Evolutionary conservation across 2,329 filamentous ascomycete genomes (phyloP).

Genomic region (Ophiostoma pallidulum): DNA sequence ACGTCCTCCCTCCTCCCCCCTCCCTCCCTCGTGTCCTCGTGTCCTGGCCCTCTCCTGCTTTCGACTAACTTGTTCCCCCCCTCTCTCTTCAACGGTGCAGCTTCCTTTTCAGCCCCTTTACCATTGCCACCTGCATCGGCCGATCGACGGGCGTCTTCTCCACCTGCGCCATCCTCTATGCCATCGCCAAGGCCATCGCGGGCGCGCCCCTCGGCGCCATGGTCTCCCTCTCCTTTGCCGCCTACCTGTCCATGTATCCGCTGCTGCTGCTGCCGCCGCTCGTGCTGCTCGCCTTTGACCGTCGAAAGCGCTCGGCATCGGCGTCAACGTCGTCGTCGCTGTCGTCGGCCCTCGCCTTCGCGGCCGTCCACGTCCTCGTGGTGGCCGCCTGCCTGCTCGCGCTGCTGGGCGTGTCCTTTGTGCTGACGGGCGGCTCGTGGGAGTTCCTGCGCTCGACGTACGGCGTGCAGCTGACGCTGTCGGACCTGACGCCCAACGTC

Average conservation of each 20-base stretch:
- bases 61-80: background rate
- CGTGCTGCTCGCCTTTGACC: conserved; percentile 70
- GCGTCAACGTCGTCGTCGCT: conserved; percentile 21
- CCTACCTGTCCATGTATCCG: conserved; percentile 89
- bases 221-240: conserved; percentile 75
- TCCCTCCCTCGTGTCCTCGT: background rate
- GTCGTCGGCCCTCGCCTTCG: conserved; percentile 39
- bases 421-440: conserved; percentile 70
- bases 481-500: conserved; percentile 88
- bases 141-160: conserved; percentile 85
- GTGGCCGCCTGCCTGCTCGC: conserved; percentile 46
- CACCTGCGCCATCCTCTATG: conserved; percentile 75
- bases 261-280: conserved; percentile 77
- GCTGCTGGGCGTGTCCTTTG: conserved; percentile 61
- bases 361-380: conserved; percentile 40
- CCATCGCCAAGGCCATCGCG: conserved; percentile 68
- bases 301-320: conserved; percentile 22
- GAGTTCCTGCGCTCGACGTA: conserved; percentile 85
- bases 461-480: conserved; percentile 80
- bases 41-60: background rate
- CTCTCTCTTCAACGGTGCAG: conserved; percentile 31
- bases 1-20: conserved; percentile 24
- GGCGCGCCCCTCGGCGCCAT: conserved; percentile 68
- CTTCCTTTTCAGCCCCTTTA: conserved; percentile 92
- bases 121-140: conserved; percentile 80